Base-by-base conservation (phyloP, 2,329 filamentous ascomycete genomes). In the Chaetomiaceae sp. region DNA sequence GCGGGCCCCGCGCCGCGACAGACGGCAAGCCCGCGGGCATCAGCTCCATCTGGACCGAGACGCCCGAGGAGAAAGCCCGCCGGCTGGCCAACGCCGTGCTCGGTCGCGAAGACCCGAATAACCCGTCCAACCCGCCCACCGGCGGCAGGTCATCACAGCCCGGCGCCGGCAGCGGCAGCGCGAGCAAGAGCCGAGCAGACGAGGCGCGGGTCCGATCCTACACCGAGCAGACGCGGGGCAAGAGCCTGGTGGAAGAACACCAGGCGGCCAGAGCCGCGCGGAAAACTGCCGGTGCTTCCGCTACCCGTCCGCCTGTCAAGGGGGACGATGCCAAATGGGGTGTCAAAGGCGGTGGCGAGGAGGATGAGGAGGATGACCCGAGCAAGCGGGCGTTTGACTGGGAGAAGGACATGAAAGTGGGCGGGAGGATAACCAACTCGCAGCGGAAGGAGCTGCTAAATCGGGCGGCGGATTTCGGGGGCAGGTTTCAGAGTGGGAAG, bases 321-420 rank as follows among this genome's bases (percentile, higher is more conserved):
- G 21, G 35, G 5, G 34, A 33, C 8, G 37, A 30, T 13, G 19
- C 12, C 9, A 52, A 50, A 16, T 53, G 46, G 48, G 40, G 37
- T 3, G 44, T 6, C 4, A 54, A 51, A 13, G 50, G 6, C 44
- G 61, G 70, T 70, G 55, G 68, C 12, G 72, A 75, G 14, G 70
- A 65, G 16, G 82, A 84, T 16, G 82, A 84, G 55, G 88, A 93
- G 19, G 92, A 96, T 68, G 91, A 97, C 65, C 92, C 93, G 0
- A 96, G 89, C 67, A 86, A 87, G 68, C 77, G 92, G 54, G 86
- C 82, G 0, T 97, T 97, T 69, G 89, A 96, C 70, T 79, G 83
- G 56, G 89, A 96, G 67, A 97, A 96, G 72, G 93, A 97, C 67
- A 96, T 97, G 82, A 86, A 82, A 34, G 71, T 88, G 2, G 85